phyloP scores from a whole-genome alignment of 2,329 filamentous ascomycete species.

The Botrytis deweyae region DNA sequence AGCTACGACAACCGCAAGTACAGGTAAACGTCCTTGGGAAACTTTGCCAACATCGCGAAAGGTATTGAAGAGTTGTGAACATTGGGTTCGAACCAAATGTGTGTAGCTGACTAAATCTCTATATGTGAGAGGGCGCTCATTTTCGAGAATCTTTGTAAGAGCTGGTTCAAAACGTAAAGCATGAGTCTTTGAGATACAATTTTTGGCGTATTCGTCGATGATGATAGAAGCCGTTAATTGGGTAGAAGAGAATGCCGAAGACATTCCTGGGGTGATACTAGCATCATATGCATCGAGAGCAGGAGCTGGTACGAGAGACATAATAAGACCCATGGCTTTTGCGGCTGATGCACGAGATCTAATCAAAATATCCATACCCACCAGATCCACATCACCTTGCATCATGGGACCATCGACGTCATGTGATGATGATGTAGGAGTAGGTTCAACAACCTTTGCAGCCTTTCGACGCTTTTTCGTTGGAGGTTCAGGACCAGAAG shows the following conservation, averaged over 20 bases:
- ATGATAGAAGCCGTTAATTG: constrained; percentile 82
- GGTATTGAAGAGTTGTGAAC: constrained; percentile 82
- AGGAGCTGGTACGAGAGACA: constrained; percentile 70
- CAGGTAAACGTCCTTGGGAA: constrained; percentile 70
- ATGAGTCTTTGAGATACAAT: constrained; percentile 49
- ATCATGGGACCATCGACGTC: constrained; percentile 99
- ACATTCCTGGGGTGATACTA: constrained; percentile 63
- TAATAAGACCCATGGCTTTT: constrained; percentile 79
- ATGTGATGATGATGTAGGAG: constrained; percentile 67
- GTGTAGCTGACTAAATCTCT: constrained; percentile 87
- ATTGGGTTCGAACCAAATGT: constrained; percentile 86
- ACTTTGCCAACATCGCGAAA: constrained; percentile 92
- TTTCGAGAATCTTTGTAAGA: constrained; percentile 75
- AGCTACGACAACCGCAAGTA: constrained; percentile 86
- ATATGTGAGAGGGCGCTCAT: constrained; percentile 78
- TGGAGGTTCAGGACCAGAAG: constrained; percentile 55
- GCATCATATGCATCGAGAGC: constrained; percentile 64
- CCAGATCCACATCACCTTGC: constrained; percentile 91
- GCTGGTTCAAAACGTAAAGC: constrained; percentile 60
- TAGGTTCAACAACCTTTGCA: constrained; percentile 73
- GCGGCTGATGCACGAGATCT: constrained; percentile 87
- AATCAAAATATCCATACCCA: constrained; percentile 84
- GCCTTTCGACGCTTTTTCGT: constrained; percentile 76
- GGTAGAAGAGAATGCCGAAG: constrained; percentile 76
- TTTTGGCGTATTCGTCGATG: constrained; percentile 82